Evolutionary conservation across 2,329 filamentous ascomycete species (phyloP).

Genomic region (Chaetothyriales sp.): DNA sequence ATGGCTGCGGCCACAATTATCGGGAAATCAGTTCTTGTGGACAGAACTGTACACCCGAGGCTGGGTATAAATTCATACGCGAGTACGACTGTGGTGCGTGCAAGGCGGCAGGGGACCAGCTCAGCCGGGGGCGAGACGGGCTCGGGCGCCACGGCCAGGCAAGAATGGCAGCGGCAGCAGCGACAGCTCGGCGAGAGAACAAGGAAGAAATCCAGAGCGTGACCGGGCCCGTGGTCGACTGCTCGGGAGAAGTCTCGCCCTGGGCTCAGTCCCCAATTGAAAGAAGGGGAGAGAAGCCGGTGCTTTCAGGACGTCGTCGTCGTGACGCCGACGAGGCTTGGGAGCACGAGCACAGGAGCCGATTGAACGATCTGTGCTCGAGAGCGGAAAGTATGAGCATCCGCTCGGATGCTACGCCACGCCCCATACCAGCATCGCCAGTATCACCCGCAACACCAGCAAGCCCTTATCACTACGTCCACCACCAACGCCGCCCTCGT

Average conservation of each 20-base stretch:
- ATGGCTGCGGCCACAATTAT: conserved; percentile 15
- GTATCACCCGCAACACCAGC: too few species aligned
- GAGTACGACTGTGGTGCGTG: conserved; percentile 14
- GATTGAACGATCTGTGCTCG: not conserved
- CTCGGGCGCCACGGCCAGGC: conserved; percentile 9
- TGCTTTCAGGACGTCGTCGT: conserved; percentile 12
- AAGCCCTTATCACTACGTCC: not conserved
- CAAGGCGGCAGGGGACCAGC: conserved; percentile 10
- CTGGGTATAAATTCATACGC: conserved; percentile 11
- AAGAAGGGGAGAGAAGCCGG: conserved; percentile 12
- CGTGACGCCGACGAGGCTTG: conserved; percentile 14
- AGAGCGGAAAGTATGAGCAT: not conserved
- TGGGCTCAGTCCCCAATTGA: conserved; percentile 5
- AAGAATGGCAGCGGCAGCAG: conserved; percentile 7
- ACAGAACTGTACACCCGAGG: conserved; percentile 9
- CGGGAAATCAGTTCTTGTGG: conserved; percentile 12
- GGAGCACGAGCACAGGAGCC: conserved; percentile 12
- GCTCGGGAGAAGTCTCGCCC: conserved; percentile 8
- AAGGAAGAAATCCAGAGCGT: conserved; percentile 3
- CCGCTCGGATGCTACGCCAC: not conserved
- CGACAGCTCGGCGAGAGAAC: conserved; percentile 4
- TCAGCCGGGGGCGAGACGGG: conserved; percentile 15
- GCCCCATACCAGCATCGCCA: not conserved
- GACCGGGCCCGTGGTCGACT: conserved; percentile 1
- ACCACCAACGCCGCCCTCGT: too few species aligned